Conservation (phyloP, 2,329 filamentous ascomycete genomes). For the Hypoxylon sp. region DNA sequence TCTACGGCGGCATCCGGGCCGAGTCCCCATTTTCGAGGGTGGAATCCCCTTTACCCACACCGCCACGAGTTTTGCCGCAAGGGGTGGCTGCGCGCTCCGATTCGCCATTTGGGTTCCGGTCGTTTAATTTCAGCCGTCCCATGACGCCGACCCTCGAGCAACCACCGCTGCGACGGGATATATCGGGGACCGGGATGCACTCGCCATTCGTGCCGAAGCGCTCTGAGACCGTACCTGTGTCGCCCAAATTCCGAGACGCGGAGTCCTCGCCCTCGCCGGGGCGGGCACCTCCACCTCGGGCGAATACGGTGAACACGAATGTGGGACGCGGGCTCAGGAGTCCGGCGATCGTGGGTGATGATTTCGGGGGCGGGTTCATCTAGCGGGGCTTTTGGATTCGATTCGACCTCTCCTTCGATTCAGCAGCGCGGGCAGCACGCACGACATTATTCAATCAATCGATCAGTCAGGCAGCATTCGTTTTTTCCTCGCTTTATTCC, state of each 20-base stretch:
- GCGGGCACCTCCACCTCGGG: constrained; percentile 26
- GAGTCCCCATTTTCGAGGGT: constrained; percentile 1
- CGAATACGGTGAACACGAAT: constrained; percentile 31
- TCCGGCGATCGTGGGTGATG: constrained; percentile 49
- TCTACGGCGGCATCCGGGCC: constrained; percentile 1
- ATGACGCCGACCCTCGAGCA: constrained; percentile 35
- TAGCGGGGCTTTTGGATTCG: constrained; percentile 6
- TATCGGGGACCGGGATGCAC: constrained; percentile 2
- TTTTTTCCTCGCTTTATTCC: constrained; percentile 17
- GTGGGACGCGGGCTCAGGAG: constrained; percentile 42
- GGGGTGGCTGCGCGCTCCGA: constrained; percentile 40
- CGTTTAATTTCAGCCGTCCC: constrained; percentile 43
- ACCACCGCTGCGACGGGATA: constrained; percentile 19
- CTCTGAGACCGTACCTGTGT: constrained; percentile 38
- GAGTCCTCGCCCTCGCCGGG: constrained; percentile 26
- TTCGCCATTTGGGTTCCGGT: constrained; percentile 48
- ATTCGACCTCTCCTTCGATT: background rate
- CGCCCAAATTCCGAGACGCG: constrained; percentile 21
- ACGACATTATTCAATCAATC: background rate
- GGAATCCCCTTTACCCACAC: constrained; percentile 37
- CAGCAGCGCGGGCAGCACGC: constrained; percentile 10
- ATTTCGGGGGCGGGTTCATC: constrained; percentile 45
- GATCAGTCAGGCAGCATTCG: constrained; percentile 17
- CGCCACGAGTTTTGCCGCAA: constrained; percentile 37
- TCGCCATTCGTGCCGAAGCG: constrained; percentile 26